These are phyloP conservation scores for Boletales sp. DNA, from an alignment of 768 basidiomycete species.

Conservation along the genomic window DNA sequence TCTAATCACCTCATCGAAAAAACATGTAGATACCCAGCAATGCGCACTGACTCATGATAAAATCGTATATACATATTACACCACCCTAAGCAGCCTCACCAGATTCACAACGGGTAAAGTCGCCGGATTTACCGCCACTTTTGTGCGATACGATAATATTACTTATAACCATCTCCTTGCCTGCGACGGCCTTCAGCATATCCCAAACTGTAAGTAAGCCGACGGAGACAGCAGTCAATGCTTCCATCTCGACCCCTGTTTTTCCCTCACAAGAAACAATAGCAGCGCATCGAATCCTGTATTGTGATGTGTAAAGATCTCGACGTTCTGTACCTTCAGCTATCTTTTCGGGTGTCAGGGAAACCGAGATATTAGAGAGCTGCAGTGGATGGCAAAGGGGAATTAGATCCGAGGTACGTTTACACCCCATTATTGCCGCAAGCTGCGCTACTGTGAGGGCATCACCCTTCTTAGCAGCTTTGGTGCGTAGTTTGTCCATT, in stretches of 20 bases:
- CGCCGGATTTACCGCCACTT: constrained; percentile 70
- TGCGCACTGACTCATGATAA: background rate
- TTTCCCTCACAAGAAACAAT: constrained; percentile 74
- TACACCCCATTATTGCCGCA: constrained; percentile 85
- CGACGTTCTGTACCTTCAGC: background rate
- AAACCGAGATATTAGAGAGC: constrained; percentile 67
- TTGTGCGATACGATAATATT: constrained; percentile 64
- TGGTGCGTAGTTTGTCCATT: constrained; percentile 39
- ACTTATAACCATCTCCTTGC: constrained; percentile 80
- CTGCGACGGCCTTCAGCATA: constrained; percentile 89
- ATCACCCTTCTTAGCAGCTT: constrained; percentile 64
- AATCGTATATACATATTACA: background rate
- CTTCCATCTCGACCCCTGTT: constrained; percentile 94
- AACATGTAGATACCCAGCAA: no score
- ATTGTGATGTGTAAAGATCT: constrained; percentile 19
- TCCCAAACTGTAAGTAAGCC: constrained; percentile 86
- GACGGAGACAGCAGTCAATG: constrained; percentile 76
- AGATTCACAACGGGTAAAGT: constrained; percentile 43
- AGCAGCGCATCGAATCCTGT: constrained; percentile 60
- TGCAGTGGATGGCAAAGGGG: constrained; percentile 86
- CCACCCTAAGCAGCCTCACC: background rate
- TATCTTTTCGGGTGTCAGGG: constrained; percentile 45
- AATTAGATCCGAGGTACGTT: constrained; percentile 79
- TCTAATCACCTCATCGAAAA: no score
- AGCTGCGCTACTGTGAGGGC: constrained; percentile 74